Conservation (phyloP, 2,329 filamentous ascomycete species). For the Juglanconis oblonga region DNA sequence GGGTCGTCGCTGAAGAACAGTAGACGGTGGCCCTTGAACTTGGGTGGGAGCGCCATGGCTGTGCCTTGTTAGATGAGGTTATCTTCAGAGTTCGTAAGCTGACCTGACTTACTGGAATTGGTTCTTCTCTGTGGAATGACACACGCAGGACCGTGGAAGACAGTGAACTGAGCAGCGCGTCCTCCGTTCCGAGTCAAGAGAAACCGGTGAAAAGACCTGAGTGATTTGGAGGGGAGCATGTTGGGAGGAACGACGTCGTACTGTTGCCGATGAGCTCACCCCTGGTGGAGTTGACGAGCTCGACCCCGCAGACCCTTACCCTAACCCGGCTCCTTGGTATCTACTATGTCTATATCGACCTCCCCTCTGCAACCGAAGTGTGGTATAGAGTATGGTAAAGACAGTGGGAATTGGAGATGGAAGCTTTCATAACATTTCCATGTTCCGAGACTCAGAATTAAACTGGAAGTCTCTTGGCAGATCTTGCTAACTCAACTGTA, state of each 20-base stretch:
- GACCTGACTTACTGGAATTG: slow-evolving; percentile 5
- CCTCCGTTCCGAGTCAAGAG: background rate
- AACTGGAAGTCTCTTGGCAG: too few species aligned
- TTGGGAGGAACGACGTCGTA: slow-evolving; percentile 3
- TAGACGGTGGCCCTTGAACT: slow-evolving; percentile 71
- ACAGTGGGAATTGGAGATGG: too few species aligned
- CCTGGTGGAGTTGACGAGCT: slow-evolving; percentile 1
- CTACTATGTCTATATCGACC: background rate
- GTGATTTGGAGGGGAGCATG: slow-evolving; percentile 1
- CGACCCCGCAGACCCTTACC: background rate
- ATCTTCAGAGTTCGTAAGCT: background rate
- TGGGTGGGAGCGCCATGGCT: slow-evolving; percentile 72
- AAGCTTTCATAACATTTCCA: too few species aligned
- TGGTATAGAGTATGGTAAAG: too few species aligned
- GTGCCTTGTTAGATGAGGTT: background rate
- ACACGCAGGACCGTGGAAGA: background rate
- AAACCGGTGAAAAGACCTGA: background rate
- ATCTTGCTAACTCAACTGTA: too few species aligned
- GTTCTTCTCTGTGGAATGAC: background rate
- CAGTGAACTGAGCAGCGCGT: background rate
- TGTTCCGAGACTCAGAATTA: too few species aligned
- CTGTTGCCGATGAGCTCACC: slow-evolving; percentile 2
- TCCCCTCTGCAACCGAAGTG: too few species aligned
- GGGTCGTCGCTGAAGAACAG: slow-evolving; percentile 39
- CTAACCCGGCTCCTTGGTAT: background rate